Evolutionary conservation across 345 rosid species (phyloP).

Genomic region (Citrus inodora): DNA sequence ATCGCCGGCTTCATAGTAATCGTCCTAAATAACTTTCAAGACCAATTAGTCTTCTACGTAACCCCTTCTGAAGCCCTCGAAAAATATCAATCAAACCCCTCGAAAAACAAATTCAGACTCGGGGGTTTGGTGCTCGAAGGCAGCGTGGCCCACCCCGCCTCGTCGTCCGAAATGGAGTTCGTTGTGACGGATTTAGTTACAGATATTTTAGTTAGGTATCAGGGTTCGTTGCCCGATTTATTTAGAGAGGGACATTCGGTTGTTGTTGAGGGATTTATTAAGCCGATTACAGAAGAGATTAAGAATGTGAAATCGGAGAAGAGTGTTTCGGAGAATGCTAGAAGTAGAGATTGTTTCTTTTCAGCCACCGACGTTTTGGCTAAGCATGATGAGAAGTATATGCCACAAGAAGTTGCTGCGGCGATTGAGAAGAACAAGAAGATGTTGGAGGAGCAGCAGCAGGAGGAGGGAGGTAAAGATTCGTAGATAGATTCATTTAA

Average conservation of each 20-base stretch:
- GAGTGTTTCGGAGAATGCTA: slow-evolving; percentile 65
- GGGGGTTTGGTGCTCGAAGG: slow-evolving; percentile 96
- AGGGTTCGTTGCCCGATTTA: slow-evolving; percentile 83
- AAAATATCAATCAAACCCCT: slow-evolving; percentile 60
- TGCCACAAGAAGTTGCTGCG: slow-evolving; percentile 92
- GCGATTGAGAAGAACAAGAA: slow-evolving; percentile 97
- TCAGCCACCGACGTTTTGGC: slow-evolving; percentile 86
- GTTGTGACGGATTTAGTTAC: slow-evolving; percentile 85
- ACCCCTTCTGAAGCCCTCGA: slow-evolving; percentile 87
- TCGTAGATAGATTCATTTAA: slow-evolving; percentile 19
- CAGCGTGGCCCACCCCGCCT: slow-evolving; percentile 68
- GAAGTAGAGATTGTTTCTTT: slow-evolving; percentile 63
- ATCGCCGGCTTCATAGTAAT: slow-evolving; percentile 82
- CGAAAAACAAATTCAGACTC: slow-evolving; percentile 67
- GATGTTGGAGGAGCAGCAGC: slow-evolving; percentile 45
- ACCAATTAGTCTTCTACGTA: slow-evolving; percentile 81
- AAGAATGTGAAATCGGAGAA: slow-evolving; percentile 46
- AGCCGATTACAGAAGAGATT: slow-evolving; percentile 61
- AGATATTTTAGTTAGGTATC: slow-evolving; percentile 72
- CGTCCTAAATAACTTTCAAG: slow-evolving; percentile 82
- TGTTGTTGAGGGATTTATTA: slow-evolving; percentile 88
- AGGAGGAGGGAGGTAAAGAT: slow-evolving; percentile 20
- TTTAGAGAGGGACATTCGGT: slow-evolving; percentile 96
- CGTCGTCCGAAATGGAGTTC: slow-evolving; percentile 79
- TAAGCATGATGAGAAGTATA: slow-evolving; percentile 98